phyloP scores from a whole-genome alignment of 768 basidiomycete genomes.

The Kwoniella dejecticola region DNA sequence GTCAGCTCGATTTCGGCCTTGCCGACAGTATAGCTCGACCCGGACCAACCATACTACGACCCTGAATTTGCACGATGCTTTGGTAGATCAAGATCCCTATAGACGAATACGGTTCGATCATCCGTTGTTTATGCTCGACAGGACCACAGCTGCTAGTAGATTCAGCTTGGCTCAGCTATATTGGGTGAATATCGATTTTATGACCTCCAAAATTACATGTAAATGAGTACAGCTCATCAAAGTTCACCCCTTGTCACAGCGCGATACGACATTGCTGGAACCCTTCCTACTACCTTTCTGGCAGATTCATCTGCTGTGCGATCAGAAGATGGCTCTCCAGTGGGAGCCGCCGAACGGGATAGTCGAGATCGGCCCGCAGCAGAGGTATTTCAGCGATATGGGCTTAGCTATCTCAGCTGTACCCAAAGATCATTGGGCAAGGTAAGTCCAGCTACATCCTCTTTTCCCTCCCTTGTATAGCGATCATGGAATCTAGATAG shows the following conservation, averaged over 20 bases:
- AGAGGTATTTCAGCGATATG: constrained; percentile 12
- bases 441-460: constrained; percentile 17
- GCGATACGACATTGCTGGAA: neutral
- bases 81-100: constrained; percentile 27
- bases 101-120: constrained; percentile 22
- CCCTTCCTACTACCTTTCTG: constrained; percentile 22
- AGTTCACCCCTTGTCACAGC: neutral
- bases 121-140: constrained; percentile 3
- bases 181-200: neutral
- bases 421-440: constrained; percentile 19
- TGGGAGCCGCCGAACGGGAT: neutral
- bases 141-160: neutral
- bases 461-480: no score
- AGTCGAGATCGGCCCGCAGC: neutral
- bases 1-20: neutral
- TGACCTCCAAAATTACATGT: no score
- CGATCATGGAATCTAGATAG: no score
- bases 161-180: constrained; percentile 8
- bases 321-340: constrained; percentile 6
- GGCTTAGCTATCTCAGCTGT: constrained; percentile 23
- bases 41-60: neutral
- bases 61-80: constrained; percentile 6
- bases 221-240: no score
- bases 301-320: constrained; percentile 16
- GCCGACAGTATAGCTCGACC: neutral